Base-by-base conservation (phyloP, 345 rosid species). In the Jatropha curcas region DNA sequence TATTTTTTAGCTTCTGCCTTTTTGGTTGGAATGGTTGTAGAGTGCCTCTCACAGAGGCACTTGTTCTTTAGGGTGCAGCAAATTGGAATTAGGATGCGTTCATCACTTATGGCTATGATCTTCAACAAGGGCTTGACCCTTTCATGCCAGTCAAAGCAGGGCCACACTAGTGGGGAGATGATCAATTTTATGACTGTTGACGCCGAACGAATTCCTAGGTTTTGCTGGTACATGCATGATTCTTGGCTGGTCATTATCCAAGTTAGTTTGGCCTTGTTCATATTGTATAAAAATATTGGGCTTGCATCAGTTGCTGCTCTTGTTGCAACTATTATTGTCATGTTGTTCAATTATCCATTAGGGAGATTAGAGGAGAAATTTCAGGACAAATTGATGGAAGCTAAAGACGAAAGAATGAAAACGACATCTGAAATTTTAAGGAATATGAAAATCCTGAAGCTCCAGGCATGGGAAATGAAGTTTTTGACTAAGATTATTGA, bases 391-490 rank as follows among this genome's bases (percentile, higher is more conserved):
- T 33, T 82, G 74, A 82, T 82, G 84, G 50, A 72, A 41, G 67
- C 80, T 24, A 82, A 78, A 48, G 84, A 82, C 43, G 25, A 71
- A 24, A 57, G 82, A 53, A 82, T 82, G 84, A 78, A 74, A 60
- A 69, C 77, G 4, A 80, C 83, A 14, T 63, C 78, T 22, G 80
- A 80, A 53, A 65, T 73, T 43, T 46, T 80, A 9, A 50, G 77
- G 51, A 78, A 78, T 68, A 78, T 82, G 82, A 82, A 70, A 64
- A 82, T 78, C 50, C 80, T 78, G 51, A 82, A 82, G 59, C 82
- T 78, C 68, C 84, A 82, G 56, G 84, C 75, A 19, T 82, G 84
- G 84, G 84, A 82, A 67, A 78, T 78, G 77, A 82, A 68, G 25
- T 82, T 82, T 63, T 52, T 82, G 66, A 71, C 80, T 5, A 82